Evolutionary conservation across 2,329 filamentous ascomycete species (phyloP).

Genomic region (Pyrenochaeta sp.): DNA sequence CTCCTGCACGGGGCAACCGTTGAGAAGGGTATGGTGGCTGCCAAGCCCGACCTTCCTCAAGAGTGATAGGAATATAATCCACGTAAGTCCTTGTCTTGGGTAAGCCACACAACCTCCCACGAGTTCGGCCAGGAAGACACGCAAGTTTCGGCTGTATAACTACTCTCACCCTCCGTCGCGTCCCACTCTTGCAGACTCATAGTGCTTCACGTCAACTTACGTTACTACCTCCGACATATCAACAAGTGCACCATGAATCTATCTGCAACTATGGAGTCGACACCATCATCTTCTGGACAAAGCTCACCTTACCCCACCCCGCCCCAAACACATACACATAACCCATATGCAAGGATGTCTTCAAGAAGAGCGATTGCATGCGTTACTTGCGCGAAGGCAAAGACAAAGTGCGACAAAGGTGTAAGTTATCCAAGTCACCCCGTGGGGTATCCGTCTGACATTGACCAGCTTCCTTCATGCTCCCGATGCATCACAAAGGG

Average conservation of each 20-base stretch:
- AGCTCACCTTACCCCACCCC: conserved; percentile 15
- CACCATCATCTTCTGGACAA: conserved; percentile 18
- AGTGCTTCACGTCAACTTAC: no score
- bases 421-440: no score
- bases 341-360: conserved; percentile 41
- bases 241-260: conserved; percentile 26
- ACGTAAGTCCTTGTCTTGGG: conserved; percentile 25
- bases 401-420: conserved; percentile 49
- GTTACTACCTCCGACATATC: background rate
- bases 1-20: conserved; percentile 38
- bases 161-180: conserved; percentile 10
- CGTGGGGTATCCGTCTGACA: no score
- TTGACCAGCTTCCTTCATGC: conserved; percentile 42
- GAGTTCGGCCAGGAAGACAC: background rate
- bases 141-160: conserved; percentile 4
- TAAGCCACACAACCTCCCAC: conserved; percentile 17
- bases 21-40: conserved; percentile 22
- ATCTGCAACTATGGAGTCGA: conserved; percentile 15
- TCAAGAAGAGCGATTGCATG: conserved; percentile 48
- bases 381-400: conserved; percentile 49
- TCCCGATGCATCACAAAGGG: conserved; percentile 46
- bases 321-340: conserved; percentile 23
- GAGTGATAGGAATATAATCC: conserved; percentile 33
- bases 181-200: conserved; percentile 8
- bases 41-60: conserved; percentile 27